These are phyloP conservation scores for Talaromyces funiculosus DNA, from an alignment of 2,329 filamentous ascomycete species.

Conservation along the genomic window DNA sequence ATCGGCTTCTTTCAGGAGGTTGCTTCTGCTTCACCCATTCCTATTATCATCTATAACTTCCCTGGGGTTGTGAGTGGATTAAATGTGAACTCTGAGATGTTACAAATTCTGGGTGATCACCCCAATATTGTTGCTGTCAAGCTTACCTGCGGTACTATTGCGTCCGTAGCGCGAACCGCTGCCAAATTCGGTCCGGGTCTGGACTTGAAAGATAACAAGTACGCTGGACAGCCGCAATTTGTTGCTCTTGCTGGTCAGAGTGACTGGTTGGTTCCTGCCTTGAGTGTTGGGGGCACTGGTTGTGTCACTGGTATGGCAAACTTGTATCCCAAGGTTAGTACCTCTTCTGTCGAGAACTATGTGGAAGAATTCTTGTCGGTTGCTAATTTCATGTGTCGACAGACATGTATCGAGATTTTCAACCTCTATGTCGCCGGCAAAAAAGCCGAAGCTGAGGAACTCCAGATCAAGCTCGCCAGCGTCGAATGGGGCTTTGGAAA, in stretches of 20 bases:
- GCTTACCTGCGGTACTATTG: slow-evolving; percentile 35
- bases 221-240: slow-evolving; percentile 23
- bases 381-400: neutral
- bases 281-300: slow-evolving; percentile 55
- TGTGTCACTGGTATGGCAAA: slow-evolving; percentile 61
- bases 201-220: neutral
- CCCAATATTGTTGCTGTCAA: slow-evolving; percentile 35
- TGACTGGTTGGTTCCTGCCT: slow-evolving; percentile 49
- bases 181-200: slow-evolving; percentile 30
- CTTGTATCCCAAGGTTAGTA: slow-evolving; percentile 48
- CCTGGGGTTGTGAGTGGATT: slow-evolving; percentile 40
- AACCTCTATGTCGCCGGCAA: slow-evolving; percentile 47
- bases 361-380: neutral
- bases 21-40: slow-evolving; percentile 49
- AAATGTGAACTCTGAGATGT: slow-evolving; percentile 39
- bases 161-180: slow-evolving; percentile 38
- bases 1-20: slow-evolving; percentile 60
- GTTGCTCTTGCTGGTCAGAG: slow-evolving; percentile 39
- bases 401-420: slow-evolving; percentile 46
- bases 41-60: slow-evolving; percentile 46
- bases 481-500: slow-evolving; percentile 54
- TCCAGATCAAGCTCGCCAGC: slow-evolving; percentile 49
- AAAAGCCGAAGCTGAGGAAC: slow-evolving; percentile 42
- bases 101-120: slow-evolving; percentile 27
- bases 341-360: no score